Evolutionary conservation across 495 filamentous ascomycete species (phyloP).

Genomic region (Penicillium nucicola): DNA sequence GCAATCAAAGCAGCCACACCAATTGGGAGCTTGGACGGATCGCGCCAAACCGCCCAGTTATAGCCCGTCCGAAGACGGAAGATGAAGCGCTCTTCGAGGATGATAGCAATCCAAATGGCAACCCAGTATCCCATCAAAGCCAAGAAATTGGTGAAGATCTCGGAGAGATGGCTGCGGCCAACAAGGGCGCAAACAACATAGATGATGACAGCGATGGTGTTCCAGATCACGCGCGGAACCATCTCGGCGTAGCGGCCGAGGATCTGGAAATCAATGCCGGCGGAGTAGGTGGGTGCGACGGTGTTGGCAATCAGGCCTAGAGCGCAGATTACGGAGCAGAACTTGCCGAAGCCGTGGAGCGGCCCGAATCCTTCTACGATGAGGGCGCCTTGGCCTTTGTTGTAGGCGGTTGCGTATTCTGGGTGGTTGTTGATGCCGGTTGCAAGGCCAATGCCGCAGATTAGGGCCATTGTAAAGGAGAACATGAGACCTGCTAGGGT

Average conservation of each 20-base stretch:
- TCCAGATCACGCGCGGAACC: slow-evolving; percentile 64
- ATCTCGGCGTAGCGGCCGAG: slow-evolving; percentile 54
- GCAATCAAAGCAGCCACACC: slow-evolving; percentile 60
- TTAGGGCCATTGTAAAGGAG: slow-evolving; percentile 59
- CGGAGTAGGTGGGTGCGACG: slow-evolving; percentile 65
- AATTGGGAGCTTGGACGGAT: slow-evolving; percentile 55
- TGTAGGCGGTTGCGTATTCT: slow-evolving; percentile 55
- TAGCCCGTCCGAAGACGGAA: slow-evolving; percentile 53
- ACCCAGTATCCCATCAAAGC: slow-evolving; percentile 76
- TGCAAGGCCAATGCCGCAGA: slow-evolving; percentile 66
- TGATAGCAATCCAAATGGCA: slow-evolving; percentile 61
- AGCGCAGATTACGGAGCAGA: slow-evolving; percentile 68
- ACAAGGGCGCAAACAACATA: slow-evolving; percentile 62
- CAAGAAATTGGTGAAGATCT: slow-evolving; percentile 70
- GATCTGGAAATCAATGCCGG: slow-evolving; percentile 67
- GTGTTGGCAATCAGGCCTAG: slow-evolving; percentile 71
- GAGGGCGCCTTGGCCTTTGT: slow-evolving; percentile 46
- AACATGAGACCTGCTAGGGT: slow-evolving; percentile 46
- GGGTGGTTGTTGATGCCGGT: slow-evolving; percentile 54
- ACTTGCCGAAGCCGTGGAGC: slow-evolving; percentile 66
- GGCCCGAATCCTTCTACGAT: slow-evolving; percentile 63
- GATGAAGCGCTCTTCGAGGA: slow-evolving; percentile 60
- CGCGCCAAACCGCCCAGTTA: slow-evolving; percentile 62
- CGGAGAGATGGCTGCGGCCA: slow-evolving; percentile 57
- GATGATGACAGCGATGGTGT: slow-evolving; percentile 55